Conservation (phyloP, 2,329 filamentous ascomycete species). For the Annulohypoxylon truncatum region DNA sequence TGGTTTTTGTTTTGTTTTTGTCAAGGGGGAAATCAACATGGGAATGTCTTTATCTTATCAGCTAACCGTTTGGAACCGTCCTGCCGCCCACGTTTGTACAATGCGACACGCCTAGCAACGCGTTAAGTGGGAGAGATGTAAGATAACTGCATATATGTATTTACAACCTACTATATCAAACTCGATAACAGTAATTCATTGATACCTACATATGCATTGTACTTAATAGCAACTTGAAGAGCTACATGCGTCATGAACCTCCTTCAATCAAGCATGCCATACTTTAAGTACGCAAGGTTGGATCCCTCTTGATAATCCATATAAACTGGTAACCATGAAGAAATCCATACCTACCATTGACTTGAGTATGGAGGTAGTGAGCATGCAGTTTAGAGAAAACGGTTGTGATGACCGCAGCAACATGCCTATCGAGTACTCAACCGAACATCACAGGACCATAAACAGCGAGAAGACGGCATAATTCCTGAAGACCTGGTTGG, state of each 20-base stretch:
- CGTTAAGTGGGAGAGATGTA: background rate
- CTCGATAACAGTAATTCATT: background rate
- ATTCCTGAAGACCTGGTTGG: background rate
- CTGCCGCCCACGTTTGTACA: background rate
- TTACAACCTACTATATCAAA: background rate
- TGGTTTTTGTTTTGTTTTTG: constrained; percentile 22
- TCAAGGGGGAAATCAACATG: background rate
- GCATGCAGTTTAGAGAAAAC: background rate
- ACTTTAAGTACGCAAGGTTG: no score
- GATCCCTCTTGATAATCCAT: no score
- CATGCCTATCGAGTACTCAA: background rate
- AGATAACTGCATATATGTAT: background rate
- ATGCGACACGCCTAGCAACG: background rate
- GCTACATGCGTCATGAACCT: background rate
- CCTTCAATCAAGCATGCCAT: no score
- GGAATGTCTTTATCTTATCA: constrained; percentile 17
- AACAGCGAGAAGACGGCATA: background rate
- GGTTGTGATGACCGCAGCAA: background rate
- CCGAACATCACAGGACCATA: background rate
- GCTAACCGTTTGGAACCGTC: background rate
- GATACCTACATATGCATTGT: background rate
- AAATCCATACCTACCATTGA: no score
- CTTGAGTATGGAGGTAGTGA: background rate
- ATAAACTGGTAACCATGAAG: no score
- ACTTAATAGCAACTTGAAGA: background rate